phyloP scores from a whole-genome alignment of 139 green algal species.

The Deuterostichococcus epilithicus region DNA sequence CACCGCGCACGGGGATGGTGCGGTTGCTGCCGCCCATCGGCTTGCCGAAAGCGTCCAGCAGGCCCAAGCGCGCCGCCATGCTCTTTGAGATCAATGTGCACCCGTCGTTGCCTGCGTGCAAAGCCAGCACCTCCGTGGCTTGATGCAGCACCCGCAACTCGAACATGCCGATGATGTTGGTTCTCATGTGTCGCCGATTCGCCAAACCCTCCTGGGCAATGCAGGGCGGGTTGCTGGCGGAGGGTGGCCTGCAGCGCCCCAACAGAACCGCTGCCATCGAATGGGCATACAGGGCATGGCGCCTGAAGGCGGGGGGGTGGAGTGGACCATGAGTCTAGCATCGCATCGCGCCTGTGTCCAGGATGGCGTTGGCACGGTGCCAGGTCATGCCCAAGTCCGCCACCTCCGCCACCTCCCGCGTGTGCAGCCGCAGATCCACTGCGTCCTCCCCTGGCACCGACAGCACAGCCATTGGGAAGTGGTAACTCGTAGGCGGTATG shows the following conservation, averaged over 20 bases:
- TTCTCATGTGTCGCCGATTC: neutral
- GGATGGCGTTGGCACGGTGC: neutral
- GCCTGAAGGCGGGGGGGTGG: too few relatives aligned
- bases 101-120: constrained; percentile 18
- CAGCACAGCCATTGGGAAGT: neutral
- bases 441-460: neutral
- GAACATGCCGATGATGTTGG: neutral
- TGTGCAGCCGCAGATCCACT: neutral
- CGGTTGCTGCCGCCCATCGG: constrained; percentile 1
- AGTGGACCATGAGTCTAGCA: neutral
- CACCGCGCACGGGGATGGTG: constrained; percentile 8
- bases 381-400: neutral
- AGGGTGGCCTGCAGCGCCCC: too few relatives aligned
- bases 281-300: too few relatives aligned
- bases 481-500: too few relatives aligned
- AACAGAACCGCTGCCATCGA: too few relatives aligned
- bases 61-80: constrained; percentile 12
- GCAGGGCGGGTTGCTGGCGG: neutral
- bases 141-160: neutral
- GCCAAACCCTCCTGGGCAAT: neutral
- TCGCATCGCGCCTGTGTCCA: neutral
- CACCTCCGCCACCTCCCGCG: neutral
- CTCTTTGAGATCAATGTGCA: constrained; percentile 13
- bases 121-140: neutral
- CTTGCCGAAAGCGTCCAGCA: constrained; percentile 13